Base-by-base conservation (phyloP, 2,329 filamentous ascomycete genomes). In the Trichoderma lentiforme region DNA sequence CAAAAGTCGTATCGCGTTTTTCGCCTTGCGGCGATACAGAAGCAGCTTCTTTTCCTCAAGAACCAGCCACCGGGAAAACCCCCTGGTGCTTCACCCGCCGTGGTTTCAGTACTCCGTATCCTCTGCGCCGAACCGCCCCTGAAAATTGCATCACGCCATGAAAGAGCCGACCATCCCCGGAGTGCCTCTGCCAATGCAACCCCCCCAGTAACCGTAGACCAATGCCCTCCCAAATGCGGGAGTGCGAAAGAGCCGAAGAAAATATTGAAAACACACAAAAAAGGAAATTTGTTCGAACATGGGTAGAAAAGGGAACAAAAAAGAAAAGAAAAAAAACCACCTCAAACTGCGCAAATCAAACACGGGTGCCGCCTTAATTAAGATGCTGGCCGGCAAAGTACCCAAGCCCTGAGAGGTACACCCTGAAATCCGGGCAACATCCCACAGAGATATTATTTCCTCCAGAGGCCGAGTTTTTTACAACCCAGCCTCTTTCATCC, bases 71-170 rank as follows among this genome's bases (percentile, higher is more conserved):
- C 61, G 65, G 56, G 65, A 72, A 70, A 72, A 34, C 32, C 14
- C 60, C 70, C 63, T 51, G 65, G 71, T 58, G 71, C 65, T 65
- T 70, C 65, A 72, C 65, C 71, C 63, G 61, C 70, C 58, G 47
- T 72, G 71, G 58, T 66, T 71, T 73, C 71, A 71, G 61, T 73
- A 73, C 71, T 73, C 71, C 71, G 68, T 71, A 61, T 71, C 68
- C 67, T 63, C 71, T 73, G 71, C 71, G 71, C 71, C 71, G 63
- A 73, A 73, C 71, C 71, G 53, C 71, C 66, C 53, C 71, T 53
- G 62, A 73, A 70, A 71, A 70, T 69, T 71, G 71, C 71, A 73
- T 71, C 71, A 71, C 71, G 71, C 71, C 71, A 63, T 73, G 68
- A 73, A 73, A 73, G 67, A 73, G 71, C 67, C 67, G 57, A 63